These are phyloP conservation scores for Pseudoscleropodium purum DNA, from an alignment of 225 moss, liverwort and hornwort genomes.

Conservation along the genomic window DNA sequence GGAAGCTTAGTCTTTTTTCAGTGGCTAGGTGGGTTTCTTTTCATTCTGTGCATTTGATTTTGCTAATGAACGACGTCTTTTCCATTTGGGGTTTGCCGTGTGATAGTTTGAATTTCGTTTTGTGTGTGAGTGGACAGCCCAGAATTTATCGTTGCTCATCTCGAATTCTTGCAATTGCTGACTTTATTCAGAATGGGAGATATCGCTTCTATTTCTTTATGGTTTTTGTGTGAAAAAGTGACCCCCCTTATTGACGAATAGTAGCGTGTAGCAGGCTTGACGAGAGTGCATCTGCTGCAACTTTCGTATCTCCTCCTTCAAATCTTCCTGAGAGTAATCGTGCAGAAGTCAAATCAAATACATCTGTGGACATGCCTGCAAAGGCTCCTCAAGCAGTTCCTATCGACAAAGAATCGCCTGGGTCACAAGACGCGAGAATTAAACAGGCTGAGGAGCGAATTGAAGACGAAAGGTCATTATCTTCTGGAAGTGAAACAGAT, in stretches of 20 bases:
- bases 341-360: neutral
- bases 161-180: neutral
- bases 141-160: neutral
- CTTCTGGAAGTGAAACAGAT: conserved; percentile 45
- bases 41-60: neutral
- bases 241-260: neutral
- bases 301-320: conserved; percentile 38
- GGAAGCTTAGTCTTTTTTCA: conserved; percentile 82
- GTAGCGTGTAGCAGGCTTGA: conserved; percentile 33
- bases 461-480: conserved; percentile 24
- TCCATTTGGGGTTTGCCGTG: neutral
- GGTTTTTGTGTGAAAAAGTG: conserved; percentile 1
- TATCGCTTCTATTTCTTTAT: neutral
- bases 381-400: conserved; percentile 2
- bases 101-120: neutral
- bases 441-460: conserved; percentile 27
- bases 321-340: conserved; percentile 30
- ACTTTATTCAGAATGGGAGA: neutral
- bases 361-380: conserved; percentile 2
- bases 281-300: conserved; percentile 3
- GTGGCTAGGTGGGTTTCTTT: conserved; percentile 60
- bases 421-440: neutral
- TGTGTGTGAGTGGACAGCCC: neutral
- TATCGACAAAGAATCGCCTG: conserved; percentile 12
- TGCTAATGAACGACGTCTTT: neutral